Percentiles rank a stretch among this genome's conserved stretches.
Conservation (phyloP, 495 filamentous ascomycete genomes). For the Glonium stellatum region DNA sequence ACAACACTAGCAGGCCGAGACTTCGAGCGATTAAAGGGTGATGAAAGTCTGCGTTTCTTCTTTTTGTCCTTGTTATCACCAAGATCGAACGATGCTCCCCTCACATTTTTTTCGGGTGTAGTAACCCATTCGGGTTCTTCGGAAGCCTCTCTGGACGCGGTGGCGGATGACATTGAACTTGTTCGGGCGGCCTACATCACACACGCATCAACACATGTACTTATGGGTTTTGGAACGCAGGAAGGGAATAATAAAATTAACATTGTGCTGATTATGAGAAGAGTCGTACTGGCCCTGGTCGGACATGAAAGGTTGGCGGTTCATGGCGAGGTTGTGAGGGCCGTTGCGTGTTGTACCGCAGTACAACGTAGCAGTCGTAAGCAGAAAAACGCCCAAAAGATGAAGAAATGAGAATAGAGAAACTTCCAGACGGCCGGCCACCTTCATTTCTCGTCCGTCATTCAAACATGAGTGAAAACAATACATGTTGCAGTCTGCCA, state of each 20-base stretch:
- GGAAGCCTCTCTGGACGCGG: conserved; percentile 15
- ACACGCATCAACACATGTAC: conserved; percentile 25
- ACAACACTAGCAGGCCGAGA: conserved; percentile 23
- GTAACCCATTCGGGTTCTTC: conserved; percentile 22
- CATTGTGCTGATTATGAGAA: conserved; percentile 14
- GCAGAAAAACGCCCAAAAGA: neutral
- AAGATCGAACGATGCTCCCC: conserved; percentile 4
- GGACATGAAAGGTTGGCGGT: conserved; percentile 7
- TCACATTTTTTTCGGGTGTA: conserved; percentile 4
- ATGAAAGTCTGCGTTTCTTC: conserved; percentile 21
- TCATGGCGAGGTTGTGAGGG: conserved; percentile 1
- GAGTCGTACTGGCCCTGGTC: conserved; percentile 18
- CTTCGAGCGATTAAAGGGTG: conserved; percentile 23
- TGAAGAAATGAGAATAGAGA: neutral
- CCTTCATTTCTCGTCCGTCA: neutral
- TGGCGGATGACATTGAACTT: conserved; percentile 1
- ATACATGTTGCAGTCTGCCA: conserved; percentile 8
- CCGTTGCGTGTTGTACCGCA: neutral
- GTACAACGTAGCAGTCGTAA: conserved; percentile 2
- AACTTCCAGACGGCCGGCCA: neutral
- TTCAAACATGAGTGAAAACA: neutral
- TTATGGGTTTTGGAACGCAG: neutral
- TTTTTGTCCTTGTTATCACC: conserved; percentile 19
- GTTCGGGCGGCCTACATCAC: conserved; percentile 22
- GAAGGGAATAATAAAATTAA: conserved; percentile 16